Evolutionary conservation across 805 yeast species (phyloP).

Genomic region (Ogataea saltuana): DNA sequence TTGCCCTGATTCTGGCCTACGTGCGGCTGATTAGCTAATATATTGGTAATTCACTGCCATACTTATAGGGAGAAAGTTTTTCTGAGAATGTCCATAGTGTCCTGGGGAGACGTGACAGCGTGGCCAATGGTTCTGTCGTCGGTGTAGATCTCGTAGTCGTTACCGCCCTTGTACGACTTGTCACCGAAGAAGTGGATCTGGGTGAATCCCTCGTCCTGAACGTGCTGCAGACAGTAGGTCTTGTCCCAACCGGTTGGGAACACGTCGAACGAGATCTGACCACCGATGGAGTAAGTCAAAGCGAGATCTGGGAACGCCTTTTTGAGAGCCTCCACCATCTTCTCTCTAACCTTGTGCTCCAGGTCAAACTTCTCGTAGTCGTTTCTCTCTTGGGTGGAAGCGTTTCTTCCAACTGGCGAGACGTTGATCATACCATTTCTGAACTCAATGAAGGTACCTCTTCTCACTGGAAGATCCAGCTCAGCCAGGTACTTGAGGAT

Average conservation of each 20-base stretch:
- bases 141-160: slow-evolving; percentile 93
- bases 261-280: slow-evolving; percentile 98
- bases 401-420: slow-evolving; percentile 98
- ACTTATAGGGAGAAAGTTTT: slow-evolving; percentile 66
- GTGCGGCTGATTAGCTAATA: slow-evolving; percentile 57
- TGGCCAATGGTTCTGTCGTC: slow-evolving; percentile 96
- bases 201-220: slow-evolving; percentile 78
- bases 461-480: slow-evolving; percentile 90
- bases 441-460: slow-evolving; percentile 98
- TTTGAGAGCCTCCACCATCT: slow-evolving; percentile 81
- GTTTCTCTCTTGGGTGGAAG: slow-evolving; percentile 89
- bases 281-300: slow-evolving; percentile 97
- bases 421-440: slow-evolving; percentile 99
- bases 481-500: slow-evolving; percentile 81
- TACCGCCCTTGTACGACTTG: slow-evolving; percentile 96
- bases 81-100: slow-evolving; percentile 81
- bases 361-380: slow-evolving; percentile 87
- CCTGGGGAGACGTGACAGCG: slow-evolving; percentile 85
- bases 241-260: slow-evolving; percentile 99
- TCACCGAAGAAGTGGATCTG: slow-evolving; percentile 98
- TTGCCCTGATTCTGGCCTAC: slow-evolving; percentile 90
- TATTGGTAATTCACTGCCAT: background rate
- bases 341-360: slow-evolving; percentile 76
- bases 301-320: slow-evolving; percentile 79
- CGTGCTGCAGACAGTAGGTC: slow-evolving; percentile 95